Conservation (phyloP, 2,329 filamentous ascomycete species). For the Penicillium occitanis region DNA sequence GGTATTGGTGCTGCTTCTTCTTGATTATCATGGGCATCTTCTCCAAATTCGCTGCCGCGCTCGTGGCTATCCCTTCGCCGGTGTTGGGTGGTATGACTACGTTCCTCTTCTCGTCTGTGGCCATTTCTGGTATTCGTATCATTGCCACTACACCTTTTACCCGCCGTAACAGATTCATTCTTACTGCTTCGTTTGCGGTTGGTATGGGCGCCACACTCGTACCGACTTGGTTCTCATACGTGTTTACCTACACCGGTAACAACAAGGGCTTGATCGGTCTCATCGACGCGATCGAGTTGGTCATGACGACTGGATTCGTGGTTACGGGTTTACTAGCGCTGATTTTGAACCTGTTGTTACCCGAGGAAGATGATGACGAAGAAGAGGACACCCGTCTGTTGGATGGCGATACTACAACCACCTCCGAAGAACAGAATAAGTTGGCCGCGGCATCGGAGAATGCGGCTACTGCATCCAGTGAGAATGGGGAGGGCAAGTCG, state of each 20-base stretch:
- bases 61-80: constrained; percentile 62
- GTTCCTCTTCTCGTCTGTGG: constrained; percentile 67
- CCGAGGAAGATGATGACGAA: constrained; percentile 72
- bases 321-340: constrained; percentile 72
- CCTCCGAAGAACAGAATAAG: constrained; percentile 13
- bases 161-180: constrained; percentile 64
- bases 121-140: constrained; percentile 65
- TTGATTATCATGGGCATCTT: constrained; percentile 69
- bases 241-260: constrained; percentile 47
- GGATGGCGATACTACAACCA: background rate
- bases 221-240: constrained; percentile 49
- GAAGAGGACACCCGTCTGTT: constrained; percentile 28
- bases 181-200: constrained; percentile 61
- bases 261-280: constrained; percentile 69
- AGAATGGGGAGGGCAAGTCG: constrained; percentile 9
- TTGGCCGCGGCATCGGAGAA: background rate
- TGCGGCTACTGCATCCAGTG: background rate
- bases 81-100: constrained; percentile 55
- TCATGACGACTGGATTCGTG: constrained; percentile 64
- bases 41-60: constrained; percentile 67
- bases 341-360: constrained; percentile 69
- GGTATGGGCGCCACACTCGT: constrained; percentile 57
- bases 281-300: constrained; percentile 56
- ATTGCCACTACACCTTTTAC: constrained; percentile 63
- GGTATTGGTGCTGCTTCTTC: constrained; percentile 66